A percentile compares a stretch with the other conserved stretches of the same genome.
phyloP scores from a whole-genome alignment of 2,329 filamentous ascomycete genomes.

The Aureobasidium sp. region DNA sequence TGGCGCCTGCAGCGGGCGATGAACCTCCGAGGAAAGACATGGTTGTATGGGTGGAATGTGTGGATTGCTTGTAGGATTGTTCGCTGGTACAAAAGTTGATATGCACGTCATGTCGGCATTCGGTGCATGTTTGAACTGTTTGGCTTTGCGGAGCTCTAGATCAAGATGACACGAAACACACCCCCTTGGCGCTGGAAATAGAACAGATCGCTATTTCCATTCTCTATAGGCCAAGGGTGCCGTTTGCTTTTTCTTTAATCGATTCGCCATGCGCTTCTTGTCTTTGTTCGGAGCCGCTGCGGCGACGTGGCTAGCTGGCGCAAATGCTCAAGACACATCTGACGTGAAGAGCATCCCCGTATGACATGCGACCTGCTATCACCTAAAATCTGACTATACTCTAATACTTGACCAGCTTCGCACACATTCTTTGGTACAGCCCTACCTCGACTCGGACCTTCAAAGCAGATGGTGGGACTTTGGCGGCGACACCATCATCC shows the following conservation, averaged over 20 bases:
- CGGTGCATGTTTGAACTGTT: slow-evolving; percentile 2
- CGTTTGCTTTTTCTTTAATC: not conserved
- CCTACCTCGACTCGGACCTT: slow-evolving; percentile 96
- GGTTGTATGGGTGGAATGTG: not conserved
- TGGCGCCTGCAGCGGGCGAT: not conserved
- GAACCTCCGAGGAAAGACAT: slow-evolving; percentile 17
- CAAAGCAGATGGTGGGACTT: slow-evolving; percentile 99
- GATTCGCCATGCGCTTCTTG: slow-evolving; percentile 7
- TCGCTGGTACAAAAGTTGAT: not conserved
- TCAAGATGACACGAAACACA: slow-evolving; percentile 7
- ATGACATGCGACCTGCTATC: not conserved
- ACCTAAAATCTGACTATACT: not conserved
- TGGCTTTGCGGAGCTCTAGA: slow-evolving; percentile 7
- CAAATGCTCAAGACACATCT: slow-evolving; percentile 21
- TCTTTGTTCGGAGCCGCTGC: slow-evolving; percentile 22
- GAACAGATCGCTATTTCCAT: not conserved
- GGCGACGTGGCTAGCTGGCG: slow-evolving; percentile 25
- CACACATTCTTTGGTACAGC: slow-evolving; percentile 48
- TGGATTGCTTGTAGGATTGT: not conserved
- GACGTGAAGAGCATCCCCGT: slow-evolving; percentile 30
- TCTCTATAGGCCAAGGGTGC: not conserved
- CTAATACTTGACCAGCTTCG: slow-evolving; percentile 22
- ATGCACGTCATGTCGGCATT: slow-evolving; percentile 3
- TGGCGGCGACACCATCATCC: slow-evolving; percentile 86
- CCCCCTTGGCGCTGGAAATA: not conserved